Conservation (phyloP, 106 monocot species). For the Amphibolis antarctica region DNA sequence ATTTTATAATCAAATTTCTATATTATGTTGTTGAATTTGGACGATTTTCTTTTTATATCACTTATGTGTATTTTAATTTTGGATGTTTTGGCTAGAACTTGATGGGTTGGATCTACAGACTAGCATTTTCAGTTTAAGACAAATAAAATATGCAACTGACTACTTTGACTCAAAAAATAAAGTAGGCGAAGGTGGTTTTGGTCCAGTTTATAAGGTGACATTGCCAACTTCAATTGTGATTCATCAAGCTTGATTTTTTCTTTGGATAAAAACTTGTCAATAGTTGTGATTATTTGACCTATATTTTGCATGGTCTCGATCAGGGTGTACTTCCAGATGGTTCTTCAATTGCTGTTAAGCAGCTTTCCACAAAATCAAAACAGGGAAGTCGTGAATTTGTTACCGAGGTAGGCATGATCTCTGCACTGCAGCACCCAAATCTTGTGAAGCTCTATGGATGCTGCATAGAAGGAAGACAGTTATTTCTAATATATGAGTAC, state of each 20-base stretch:
- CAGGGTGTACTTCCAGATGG: slow-evolving; percentile 12
- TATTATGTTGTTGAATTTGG: background rate
- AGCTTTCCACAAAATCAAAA: slow-evolving; percentile 12
- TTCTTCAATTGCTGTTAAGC: slow-evolving; percentile 9
- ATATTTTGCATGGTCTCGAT: background rate
- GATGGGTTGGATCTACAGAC: background rate
- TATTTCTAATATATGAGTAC: slow-evolving; percentile 12
- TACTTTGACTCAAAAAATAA: slow-evolving; percentile 10
- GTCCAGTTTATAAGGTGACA: slow-evolving; percentile 7
- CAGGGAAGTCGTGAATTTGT: slow-evolving; percentile 15
- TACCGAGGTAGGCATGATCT: slow-evolving; percentile 11
- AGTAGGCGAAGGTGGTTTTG: slow-evolving; percentile 10
- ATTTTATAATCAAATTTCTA: background rate
- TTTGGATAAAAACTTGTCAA: background rate
- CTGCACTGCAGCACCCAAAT: slow-evolving; percentile 12
- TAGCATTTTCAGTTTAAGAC: slow-evolving; percentile 1
- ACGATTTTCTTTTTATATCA: background rate
- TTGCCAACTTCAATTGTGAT: background rate
- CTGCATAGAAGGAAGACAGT: slow-evolving; percentile 7
- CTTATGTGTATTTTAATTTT: background rate
- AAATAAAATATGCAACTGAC: slow-evolving; percentile 6
- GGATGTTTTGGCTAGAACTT: background rate
- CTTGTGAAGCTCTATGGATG: slow-evolving; percentile 13
- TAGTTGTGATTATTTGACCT: background rate
- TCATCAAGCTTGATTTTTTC: background rate